A percentile compares a stretch with the other conserved stretches of the same genome.
These are phyloP conservation scores for Gynandropsis gynandra DNA, from an alignment of 345 rosid genomes.

Conservation along the genomic window DNA sequence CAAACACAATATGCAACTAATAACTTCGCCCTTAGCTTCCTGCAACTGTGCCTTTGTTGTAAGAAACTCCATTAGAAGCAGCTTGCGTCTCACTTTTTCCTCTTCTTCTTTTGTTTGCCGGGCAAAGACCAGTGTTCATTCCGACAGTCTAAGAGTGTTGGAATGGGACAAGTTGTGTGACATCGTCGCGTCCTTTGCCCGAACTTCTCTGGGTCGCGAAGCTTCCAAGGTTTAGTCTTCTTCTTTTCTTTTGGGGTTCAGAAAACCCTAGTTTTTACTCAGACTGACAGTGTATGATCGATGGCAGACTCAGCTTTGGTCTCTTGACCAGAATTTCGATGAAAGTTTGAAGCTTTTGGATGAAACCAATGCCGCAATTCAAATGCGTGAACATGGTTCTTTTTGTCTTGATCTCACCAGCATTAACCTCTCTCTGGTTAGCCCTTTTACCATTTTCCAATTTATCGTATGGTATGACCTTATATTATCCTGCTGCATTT, in stretches of 20 bases:
- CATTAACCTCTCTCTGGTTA: constrained; percentile 42
- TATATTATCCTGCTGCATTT: neutral
- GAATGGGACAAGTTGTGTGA: constrained; percentile 94
- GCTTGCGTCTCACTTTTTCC: constrained; percentile 5
- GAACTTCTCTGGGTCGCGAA: constrained; percentile 66
- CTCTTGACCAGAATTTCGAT: constrained; percentile 48
- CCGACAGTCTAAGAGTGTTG: constrained; percentile 54
- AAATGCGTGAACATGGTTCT: constrained; percentile 63
- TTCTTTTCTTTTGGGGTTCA: neutral
- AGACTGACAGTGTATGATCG: neutral
- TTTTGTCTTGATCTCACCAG: constrained; percentile 55
- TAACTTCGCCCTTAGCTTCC: constrained; percentile 18
- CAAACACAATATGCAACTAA: constrained; percentile 12
- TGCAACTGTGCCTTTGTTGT: constrained; percentile 21
- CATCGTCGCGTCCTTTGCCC: constrained; percentile 69
- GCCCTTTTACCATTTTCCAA: constrained; percentile 5
- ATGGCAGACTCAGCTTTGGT: constrained; percentile 50
- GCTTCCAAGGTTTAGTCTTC: constrained; percentile 44
- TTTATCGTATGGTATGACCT: too few relatives aligned
- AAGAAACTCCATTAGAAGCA: constrained; percentile 21
- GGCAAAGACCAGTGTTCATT: constrained; percentile 29
- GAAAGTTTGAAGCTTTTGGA: constrained; percentile 61
- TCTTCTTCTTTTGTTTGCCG: constrained; percentile 19
- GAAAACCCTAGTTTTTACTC: constrained; percentile 10
- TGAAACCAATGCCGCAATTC: constrained; percentile 75